Evolutionary conservation across 768 basidiomycete species (phyloP).

Genomic region (Udeniomyces megalosporus): DNA sequence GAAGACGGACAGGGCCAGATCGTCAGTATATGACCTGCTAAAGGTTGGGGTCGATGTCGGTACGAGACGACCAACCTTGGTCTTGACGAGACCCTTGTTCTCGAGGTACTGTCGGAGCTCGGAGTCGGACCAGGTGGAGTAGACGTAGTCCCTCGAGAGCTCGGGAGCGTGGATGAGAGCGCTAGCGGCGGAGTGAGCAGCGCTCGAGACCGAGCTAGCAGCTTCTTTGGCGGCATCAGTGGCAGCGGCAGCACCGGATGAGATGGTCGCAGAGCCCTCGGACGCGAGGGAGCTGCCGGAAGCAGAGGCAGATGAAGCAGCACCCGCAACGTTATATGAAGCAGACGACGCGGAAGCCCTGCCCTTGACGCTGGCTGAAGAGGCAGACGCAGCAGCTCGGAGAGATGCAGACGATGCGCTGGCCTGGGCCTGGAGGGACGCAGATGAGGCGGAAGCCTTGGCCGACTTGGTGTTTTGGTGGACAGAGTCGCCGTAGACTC

Average conservation of each 20-base stretch:
- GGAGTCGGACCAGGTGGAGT: constrained; percentile 76
- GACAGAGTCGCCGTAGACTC: constrained; percentile 35
- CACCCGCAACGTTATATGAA: neutral
- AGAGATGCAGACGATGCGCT: constrained; percentile 22
- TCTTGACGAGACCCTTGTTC: constrained; percentile 12
- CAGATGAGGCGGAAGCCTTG: constrained; percentile 19
- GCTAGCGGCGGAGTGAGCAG: neutral
- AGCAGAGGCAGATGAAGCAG: neutral
- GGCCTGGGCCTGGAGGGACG: constrained; percentile 29
- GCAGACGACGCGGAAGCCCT: constrained; percentile 23
- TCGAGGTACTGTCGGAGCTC: constrained; percentile 32
- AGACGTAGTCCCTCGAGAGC: constrained; percentile 68
- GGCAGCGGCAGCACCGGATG: constrained; percentile 17
- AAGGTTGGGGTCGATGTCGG: constrained; percentile 32
- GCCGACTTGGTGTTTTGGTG: constrained; percentile 30
- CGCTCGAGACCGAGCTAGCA: neutral
- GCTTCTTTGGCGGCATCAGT: constrained; percentile 7
- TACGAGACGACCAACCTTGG: neutral
- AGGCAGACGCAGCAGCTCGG: constrained; percentile 16
- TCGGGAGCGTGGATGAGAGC: constrained; percentile 22
- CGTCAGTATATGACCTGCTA: constrained; percentile 54
- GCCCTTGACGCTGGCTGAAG: constrained; percentile 38
- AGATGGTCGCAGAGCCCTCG: constrained; percentile 17
- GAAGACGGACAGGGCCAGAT: constrained; percentile 31
- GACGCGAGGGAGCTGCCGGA: constrained; percentile 5